Base-by-base conservation (phyloP, 1,284 basidiomycete genomes). In the Hymenochaete sp. region DNA sequence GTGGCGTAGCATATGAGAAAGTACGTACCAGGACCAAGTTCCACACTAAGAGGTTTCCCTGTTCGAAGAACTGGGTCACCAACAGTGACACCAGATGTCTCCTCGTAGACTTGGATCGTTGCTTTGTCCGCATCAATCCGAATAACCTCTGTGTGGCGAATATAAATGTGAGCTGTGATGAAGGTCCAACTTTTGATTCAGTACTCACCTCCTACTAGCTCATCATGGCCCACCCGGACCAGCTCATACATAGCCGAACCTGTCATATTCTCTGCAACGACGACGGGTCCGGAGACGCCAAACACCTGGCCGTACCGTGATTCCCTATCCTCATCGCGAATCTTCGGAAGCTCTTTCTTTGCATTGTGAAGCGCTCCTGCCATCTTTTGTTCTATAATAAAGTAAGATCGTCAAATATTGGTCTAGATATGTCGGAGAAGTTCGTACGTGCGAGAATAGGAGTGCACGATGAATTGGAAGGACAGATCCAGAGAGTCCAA, bases 91-190 rank as follows among this genome's bases (percentile, higher is more conserved):
- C 93, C 93, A 42, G 93, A 93, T 3, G 93, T 97, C 71, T 97
- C 93, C 64, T 97, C 96, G 62, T 99, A 98, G n/a, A 99, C 96
- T 67, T 99, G 96, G 53, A 98, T 98, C 6, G 95, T 98, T 42
- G 91, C 87, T 68, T 97, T 93, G 68, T 96, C 93, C 49, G 81
- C 80, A 58, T 97, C 93, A 67, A 97, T 96, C 60, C 93, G 79
- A 57, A 97, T 97, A 59, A 97, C 93, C 87, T 97, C 93, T 92
- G 59, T 31, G 42, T 42, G 22, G 36, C 3, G 27, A 32, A 35
- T 7, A 21, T 38, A 33, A 45, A 27, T 19, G 19, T 19, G 29
- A 38, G 25, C 13, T 10, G 22, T 25, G 24, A 8, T 16, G 18
- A 8, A 42, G 22, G 10, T n/a, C 43, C 33, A 48, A 38, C n/a